Percentiles rank a stretch among this genome's conserved stretches.
phyloP scores from a whole-genome alignment of 2,329 filamentous ascomycete genomes.

The Rutstroemia sp. region DNA sequence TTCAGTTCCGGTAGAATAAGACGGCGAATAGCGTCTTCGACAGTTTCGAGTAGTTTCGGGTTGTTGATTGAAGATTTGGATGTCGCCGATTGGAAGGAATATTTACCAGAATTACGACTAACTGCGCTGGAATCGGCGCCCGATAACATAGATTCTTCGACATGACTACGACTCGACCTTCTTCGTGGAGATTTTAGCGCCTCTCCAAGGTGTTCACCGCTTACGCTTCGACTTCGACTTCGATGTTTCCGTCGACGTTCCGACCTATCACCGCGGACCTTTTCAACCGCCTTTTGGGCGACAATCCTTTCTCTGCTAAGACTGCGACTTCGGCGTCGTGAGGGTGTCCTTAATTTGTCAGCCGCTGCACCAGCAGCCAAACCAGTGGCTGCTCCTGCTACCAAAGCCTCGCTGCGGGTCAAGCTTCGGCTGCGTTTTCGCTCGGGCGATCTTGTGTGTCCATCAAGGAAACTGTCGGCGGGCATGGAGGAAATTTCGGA shows the following conservation, averaged over 20 bases:
- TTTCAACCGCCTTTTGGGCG: constrained; percentile 62
- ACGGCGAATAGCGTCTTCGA: constrained; percentile 67
- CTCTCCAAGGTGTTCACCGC: constrained; percentile 37
- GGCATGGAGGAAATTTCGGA: constrained; percentile 86
- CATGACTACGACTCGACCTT: constrained; percentile 41
- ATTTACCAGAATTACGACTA: constrained; percentile 48
- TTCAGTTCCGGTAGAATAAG: constrained; percentile 82
- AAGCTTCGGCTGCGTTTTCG: constrained; percentile 28
- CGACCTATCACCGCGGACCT: constrained; percentile 47
- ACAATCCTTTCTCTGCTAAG: constrained; percentile 56
- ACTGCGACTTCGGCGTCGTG: constrained; percentile 52
- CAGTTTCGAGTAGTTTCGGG: constrained; percentile 62
- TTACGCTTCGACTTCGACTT: constrained; percentile 39
- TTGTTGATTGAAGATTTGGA: constrained; percentile 60
- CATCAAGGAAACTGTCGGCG: constrained; percentile 62
- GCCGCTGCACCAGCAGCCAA: constrained; percentile 30
- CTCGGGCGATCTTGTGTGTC: constrained; percentile 28
- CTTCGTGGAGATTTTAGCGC: constrained; percentile 38
- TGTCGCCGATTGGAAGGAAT: constrained; percentile 51
- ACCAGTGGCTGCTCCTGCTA: constrained; percentile 33
- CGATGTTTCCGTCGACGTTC: constrained; percentile 35
- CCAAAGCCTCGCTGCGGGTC: constrained; percentile 22
- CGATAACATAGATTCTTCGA: constrained; percentile 38
- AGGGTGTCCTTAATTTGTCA: constrained; percentile 50
- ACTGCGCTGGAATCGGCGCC: constrained; percentile 51